Evolutionary conservation across 225 moss, liverwort and hornwort species (phyloP), one percentile per base, ranked within the genome.

Genomic region (Straminergon stramineum): DNA sequence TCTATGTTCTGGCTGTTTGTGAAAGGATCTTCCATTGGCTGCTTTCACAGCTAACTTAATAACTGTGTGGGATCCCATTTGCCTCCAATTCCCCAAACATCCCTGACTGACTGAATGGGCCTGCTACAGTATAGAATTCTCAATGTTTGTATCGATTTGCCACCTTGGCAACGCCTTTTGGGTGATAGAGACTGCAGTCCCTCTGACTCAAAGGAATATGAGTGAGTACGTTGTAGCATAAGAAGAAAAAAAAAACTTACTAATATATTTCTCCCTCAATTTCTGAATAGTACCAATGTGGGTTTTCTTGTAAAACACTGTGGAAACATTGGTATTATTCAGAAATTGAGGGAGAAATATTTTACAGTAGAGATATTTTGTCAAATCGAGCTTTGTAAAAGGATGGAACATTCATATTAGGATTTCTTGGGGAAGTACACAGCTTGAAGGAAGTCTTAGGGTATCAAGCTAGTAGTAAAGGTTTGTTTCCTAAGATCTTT

Each of bases 261-360:
- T 1, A 17, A 74, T 41, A 8, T 28, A 15, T n/a, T n/a, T n/a
- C 1, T 15, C 5, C 17, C 6, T 28, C 0, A 17, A 0, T 27
- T 43, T 43, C 0, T 45, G 5, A 28, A 48, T 75, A 74, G 17
- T 17, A 30, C 1, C 17, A 74, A 17, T 45, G 17, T 74, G n/a
- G n/a, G n/a, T 45, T 45, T 5, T 1, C 48, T 10, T 28, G 5
- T 74, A 10, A 28, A 30, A 45, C 2, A 45, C 2, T 2, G 43
- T 27, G 13, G 1, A 24, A 45, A 28, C 2, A 43, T 2, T 45
- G 0, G 15, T 74, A 30, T 48, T 30, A 6, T 48, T 45, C 0
- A 17, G 0, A 17, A 16, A 10, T 4, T 30, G 0, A 30, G 1
- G 17, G 6, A 48, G 1, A 27, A 10, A 76, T 76, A 55, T 55